Evolutionary conservation across 2,329 filamentous ascomycete genomes (phyloP).

Genomic region (Ceratocystis destructans): DNA sequence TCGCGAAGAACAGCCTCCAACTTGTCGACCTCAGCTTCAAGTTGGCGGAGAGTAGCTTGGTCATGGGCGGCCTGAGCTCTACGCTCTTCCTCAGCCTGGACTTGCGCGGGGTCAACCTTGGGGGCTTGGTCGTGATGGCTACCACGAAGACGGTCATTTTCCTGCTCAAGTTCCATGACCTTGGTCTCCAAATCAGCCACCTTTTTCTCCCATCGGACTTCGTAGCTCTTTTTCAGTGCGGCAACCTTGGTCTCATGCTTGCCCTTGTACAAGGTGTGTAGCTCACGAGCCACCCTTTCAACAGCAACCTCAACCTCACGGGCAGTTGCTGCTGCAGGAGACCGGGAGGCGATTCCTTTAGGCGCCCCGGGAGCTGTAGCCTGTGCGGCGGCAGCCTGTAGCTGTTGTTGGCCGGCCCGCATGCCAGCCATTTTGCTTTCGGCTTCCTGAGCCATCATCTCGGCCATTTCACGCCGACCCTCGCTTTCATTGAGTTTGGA

Average conservation of each 20-base stretch:
- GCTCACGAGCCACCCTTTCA: conserved; percentile 83
- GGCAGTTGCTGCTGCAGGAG: conserved; percentile 28
- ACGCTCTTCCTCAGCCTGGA: conserved; percentile 37
- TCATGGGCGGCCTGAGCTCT: conserved; percentile 42
- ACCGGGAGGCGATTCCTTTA: conserved; percentile 26
- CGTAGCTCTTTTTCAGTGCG: conserved; percentile 73
- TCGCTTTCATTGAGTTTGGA: conserved; percentile 65
- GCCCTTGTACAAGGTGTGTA: conserved; percentile 86
- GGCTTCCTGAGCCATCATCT: conserved; percentile 62
- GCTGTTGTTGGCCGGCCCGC: conserved; percentile 41
- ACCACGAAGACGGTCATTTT: conserved; percentile 60
- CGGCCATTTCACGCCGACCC: conserved; percentile 56
- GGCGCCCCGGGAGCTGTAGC: conserved; percentile 15
- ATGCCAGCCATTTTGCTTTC: conserved; percentile 63
- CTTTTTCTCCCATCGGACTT: conserved; percentile 79
- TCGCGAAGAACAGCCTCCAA: conserved; percentile 58
- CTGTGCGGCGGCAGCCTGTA: conserved; percentile 28
- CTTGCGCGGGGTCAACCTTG: conserved; percentile 31
- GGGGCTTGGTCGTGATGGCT: conserved; percentile 26
- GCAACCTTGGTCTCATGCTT: conserved; percentile 96
- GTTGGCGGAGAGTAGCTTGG: conserved; percentile 51
- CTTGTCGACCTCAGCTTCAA: conserved; percentile 61
- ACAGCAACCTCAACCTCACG: conserved; percentile 70
- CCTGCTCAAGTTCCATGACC: conserved; percentile 53
- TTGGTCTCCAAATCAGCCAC: conserved; percentile 62